Evolutionary conservation across 2,329 filamentous ascomycete species (phyloP), one percentile per base, ranked within the genome.

Genomic region (Ascochyta lentis): DNA sequence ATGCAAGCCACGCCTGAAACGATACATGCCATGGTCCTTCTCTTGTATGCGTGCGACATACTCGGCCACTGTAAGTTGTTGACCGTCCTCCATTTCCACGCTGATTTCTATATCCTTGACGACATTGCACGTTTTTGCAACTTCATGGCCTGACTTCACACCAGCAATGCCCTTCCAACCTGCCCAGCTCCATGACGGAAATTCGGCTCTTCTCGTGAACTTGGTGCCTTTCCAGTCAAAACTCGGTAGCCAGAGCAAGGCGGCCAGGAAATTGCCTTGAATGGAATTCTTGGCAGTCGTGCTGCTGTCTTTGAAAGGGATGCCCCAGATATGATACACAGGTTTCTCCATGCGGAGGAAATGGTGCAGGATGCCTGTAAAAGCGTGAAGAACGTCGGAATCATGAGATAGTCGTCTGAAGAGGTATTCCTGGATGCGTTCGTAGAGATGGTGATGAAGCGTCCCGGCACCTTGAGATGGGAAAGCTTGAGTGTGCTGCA

Each of bases 161-260:
- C 48, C 40, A 31, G 23, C 33, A 16, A 51, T 29, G 22, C 40
- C 48, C 22, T 27, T 44, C 48, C 40, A 51, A 9, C 48, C 48
- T 4, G 15, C 24, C 48, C 48, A 51, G 16, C 48, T 51, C 48
- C 48, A 51, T 10, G 48, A 51, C 13, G 40, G 48, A 13, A 51
- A 51, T 2, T 29, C 15, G 1, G 7, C 16, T 23, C 48, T 51
- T 22, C 40, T 15, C 24, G 33, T 16, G 10, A 51, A 24, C 13
- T 24, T 44, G 9, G 29, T 22, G 10, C 40, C 24, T 44, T 51
- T 38, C 23, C 39, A 29, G 23, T 51, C 33, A 7, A 23, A 31
- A 7, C 19, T 22, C 12, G 40, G 48, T 9, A 38, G 6, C 48
- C 48, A 51, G 13, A 51, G 40, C 23, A 51, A 27, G 22, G 48